phyloP scores from a whole-genome alignment of 495 filamentous ascomycete genomes.

The Bathelium albidoporum region DNA sequence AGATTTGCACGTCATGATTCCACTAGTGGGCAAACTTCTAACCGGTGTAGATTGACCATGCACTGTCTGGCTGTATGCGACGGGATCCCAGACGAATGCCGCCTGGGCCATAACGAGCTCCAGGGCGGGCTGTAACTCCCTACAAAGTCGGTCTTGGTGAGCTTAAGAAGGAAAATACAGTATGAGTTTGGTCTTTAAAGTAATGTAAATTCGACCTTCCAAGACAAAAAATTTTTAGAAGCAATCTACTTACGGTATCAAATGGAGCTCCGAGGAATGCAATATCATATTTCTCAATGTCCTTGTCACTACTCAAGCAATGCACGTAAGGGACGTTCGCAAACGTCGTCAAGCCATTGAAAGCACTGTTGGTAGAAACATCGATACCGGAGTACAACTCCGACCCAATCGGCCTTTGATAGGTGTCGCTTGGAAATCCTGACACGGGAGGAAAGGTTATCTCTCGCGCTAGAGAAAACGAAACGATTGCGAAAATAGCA shows the following conservation, averaged over 20 bases:
- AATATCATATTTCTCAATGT: slow-evolving; percentile 60
- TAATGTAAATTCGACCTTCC: not conserved
- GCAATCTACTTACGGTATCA: slow-evolving; percentile 34
- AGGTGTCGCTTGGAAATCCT: not conserved
- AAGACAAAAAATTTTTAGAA: not conserved
- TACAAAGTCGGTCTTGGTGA: not conserved
- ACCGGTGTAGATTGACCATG: slow-evolving; percentile 38
- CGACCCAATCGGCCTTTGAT: not conserved
- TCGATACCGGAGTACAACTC: not conserved
- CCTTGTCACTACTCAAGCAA: slow-evolving; percentile 23
- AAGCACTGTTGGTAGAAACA: slow-evolving; percentile 15
- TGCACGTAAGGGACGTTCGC: slow-evolving; percentile 41
- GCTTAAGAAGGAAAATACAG: not conserved
- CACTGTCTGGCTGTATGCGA: slow-evolving; percentile 28
- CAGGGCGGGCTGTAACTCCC: slow-evolving; percentile 39
- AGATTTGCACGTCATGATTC: not conserved
- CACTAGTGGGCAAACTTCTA: not conserved
- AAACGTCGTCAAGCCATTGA: slow-evolving; percentile 40
- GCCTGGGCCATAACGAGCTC: slow-evolving; percentile 40
- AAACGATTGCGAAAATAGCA: not conserved
- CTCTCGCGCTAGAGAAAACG: not conserved
- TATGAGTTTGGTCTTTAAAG: not conserved
- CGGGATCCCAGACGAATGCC: slow-evolving; percentile 41
- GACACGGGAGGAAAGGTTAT: slow-evolving; percentile 5
- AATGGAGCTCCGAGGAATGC: slow-evolving; percentile 64